These are phyloP conservation scores for Macrocybe gigantea DNA, from an alignment of 768 basidiomycete species.

Conservation along the genomic window DNA sequence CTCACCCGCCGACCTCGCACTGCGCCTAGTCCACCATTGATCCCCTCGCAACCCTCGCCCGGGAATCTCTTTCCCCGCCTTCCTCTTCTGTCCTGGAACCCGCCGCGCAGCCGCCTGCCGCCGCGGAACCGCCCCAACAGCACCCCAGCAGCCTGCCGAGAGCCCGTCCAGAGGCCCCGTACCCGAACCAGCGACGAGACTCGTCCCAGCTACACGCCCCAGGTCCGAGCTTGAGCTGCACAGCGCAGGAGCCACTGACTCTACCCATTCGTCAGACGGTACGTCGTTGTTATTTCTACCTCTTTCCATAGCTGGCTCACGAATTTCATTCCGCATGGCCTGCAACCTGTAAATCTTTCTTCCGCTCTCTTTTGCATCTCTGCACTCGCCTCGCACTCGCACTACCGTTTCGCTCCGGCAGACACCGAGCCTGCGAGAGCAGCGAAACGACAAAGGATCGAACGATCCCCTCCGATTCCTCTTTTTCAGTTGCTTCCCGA, in stretches of 20 bases:
- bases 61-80: slow-evolving; percentile 46
- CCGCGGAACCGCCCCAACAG: too few species aligned
- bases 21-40: slow-evolving; percentile 50
- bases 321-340: too few species aligned
- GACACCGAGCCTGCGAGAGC: slow-evolving; percentile 50
- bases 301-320: slow-evolving; percentile 11
- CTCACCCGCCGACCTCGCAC: slow-evolving; percentile 6
- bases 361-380: neutral
- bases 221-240: slow-evolving; percentile 57
- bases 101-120: slow-evolving; percentile 14
- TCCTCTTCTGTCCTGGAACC: slow-evolving; percentile 43
- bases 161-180: slow-evolving; percentile 15
- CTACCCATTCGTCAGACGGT: too few species aligned
- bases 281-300: too few species aligned
- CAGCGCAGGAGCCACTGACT: slow-evolving; percentile 7
- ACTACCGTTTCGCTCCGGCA: slow-evolving; percentile 18
- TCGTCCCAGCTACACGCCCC: slow-evolving; percentile 62
- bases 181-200: slow-evolving; percentile 29
- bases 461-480: slow-evolving; percentile 30
- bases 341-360: too few species aligned
- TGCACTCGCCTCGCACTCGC: neutral
- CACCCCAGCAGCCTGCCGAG: slow-evolving; percentile 7
- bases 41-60: slow-evolving; percentile 53
- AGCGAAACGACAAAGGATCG: slow-evolving; percentile 65
- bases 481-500: slow-evolving; percentile 22